These are phyloP conservation scores for Thalia dealbata DNA, from an alignment of 176 grass and related monocot species.

Conservation along the genomic window DNA sequence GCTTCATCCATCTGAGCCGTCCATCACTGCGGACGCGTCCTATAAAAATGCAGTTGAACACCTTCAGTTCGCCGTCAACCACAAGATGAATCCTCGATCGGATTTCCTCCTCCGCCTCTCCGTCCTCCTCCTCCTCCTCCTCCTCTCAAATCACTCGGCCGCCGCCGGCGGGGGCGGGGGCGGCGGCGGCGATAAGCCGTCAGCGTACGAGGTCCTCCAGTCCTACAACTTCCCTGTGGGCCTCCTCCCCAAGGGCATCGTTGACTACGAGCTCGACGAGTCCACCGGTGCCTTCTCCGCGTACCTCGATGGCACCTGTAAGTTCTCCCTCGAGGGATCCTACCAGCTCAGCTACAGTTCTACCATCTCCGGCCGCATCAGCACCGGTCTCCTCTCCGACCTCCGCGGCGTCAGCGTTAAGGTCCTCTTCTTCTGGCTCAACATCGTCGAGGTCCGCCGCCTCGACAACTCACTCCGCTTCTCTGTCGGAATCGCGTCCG, in stretches of 20 bases:
- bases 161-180: background rate
- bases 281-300: constrained; percentile 70
- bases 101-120: background rate
- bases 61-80: too few species aligned
- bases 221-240: constrained; percentile 63
- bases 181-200: constrained; percentile 22
- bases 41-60: too few species aligned
- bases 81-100: too few species aligned
- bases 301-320: constrained; percentile 38
- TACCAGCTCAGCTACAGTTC: constrained; percentile 81
- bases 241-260: constrained; percentile 59
- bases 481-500: constrained; percentile 86
- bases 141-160: background rate
- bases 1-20: too few species aligned
- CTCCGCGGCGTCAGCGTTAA: constrained; percentile 77
- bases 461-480: constrained; percentile 50
- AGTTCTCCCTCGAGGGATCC: constrained; percentile 68
- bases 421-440: constrained; percentile 81
- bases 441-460: constrained; percentile 77
- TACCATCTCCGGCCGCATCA: constrained; percentile 55
- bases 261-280: constrained; percentile 55
- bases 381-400: constrained; percentile 31
- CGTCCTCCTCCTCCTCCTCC: constrained; percentile 16
- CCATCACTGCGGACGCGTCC: too few species aligned
- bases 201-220: constrained; percentile 64